These are phyloP conservation scores for Xylogone sp. DNA, from an alignment of 2,329 filamentous ascomycete genomes.

Conservation along the genomic window DNA sequence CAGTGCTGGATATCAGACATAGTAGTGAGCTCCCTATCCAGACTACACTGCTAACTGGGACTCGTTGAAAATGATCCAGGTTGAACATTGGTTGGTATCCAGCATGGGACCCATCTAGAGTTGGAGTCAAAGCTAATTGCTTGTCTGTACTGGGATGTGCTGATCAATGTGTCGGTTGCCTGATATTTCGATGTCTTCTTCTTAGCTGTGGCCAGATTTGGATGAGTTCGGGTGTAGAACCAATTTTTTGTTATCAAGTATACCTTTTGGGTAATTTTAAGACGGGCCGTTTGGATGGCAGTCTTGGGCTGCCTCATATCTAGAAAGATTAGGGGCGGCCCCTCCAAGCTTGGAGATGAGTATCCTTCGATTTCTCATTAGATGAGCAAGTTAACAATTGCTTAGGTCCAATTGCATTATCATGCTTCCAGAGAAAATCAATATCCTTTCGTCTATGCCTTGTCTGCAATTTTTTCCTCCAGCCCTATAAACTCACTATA, in stretches of 20 bases:
- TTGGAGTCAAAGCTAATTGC: constrained; percentile 92
- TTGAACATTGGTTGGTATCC: constrained; percentile 16
- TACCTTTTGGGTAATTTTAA: constrained; percentile 7
- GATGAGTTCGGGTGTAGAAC: constrained; percentile 10
- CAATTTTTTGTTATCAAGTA: constrained; percentile 8
- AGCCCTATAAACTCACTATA: too few relatives aligned
- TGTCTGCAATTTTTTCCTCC: too few relatives aligned
- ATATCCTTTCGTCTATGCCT: too few relatives aligned
- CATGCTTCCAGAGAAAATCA: too few relatives aligned
- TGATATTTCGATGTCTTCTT: constrained; percentile 6
- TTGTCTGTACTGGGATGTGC: constrained; percentile 55
- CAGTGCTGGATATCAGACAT: constrained; percentile 19
- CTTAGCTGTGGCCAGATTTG: constrained; percentile 14
- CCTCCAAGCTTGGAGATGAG: constrained; percentile 29
- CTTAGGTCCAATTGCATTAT: background rate
- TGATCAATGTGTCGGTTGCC: constrained; percentile 11
- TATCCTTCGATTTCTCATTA: constrained; percentile 9
- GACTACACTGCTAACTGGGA: constrained; percentile 14
- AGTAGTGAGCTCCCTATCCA: constrained; percentile 15
- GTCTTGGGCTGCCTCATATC: constrained; percentile 26
- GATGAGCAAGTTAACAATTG: constrained; percentile 14
- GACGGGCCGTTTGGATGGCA: constrained; percentile 26
- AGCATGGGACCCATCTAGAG: constrained; percentile 77
- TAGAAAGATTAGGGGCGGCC: constrained; percentile 18
- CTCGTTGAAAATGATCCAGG: background rate